Percentiles rank a stretch among this genome's conserved stretches.
Conservation (phyloP, 495 filamentous ascomycete species). For the Cercophora scortea region DNA sequence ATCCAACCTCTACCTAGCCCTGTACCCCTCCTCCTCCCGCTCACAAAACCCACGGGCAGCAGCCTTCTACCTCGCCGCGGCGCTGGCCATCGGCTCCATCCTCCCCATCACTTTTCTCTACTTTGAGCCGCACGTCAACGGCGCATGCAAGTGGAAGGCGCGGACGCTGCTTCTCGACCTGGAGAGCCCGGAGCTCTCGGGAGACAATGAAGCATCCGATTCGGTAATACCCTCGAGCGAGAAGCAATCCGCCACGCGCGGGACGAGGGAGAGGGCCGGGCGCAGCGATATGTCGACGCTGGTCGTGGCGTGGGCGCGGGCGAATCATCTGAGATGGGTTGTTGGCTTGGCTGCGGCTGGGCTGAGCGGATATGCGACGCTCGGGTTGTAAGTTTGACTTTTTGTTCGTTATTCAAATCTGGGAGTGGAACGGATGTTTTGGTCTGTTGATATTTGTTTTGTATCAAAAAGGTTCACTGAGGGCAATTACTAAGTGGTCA, state of each 20-base stretch:
- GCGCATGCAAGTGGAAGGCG: constrained; percentile 18
- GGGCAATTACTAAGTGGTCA: too few species aligned
- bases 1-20: constrained; percentile 9
- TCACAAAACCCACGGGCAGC: neutral
- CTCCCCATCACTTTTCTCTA: constrained; percentile 11
- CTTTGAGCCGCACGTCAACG: constrained; percentile 17
- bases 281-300: constrained; percentile 1
- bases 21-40: neutral
- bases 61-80: neutral
- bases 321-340: constrained; percentile 10
- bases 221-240: neutral
- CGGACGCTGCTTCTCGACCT: neutral
- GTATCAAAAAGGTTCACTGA: too few species aligned
- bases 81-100: neutral
- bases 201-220: neutral
- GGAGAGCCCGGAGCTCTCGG: neutral
- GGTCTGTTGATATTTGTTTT: too few species aligned
- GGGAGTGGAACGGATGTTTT: too few species aligned
- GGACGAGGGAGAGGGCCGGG: constrained; percentile 7
- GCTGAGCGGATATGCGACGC: constrained; percentile 4
- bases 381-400: too few species aligned
- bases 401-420: too few species aligned
- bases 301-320: constrained; percentile 5
- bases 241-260: constrained; percentile 4
- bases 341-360: constrained; percentile 1